These are phyloP conservation scores for Eucalyptus sp. DNA, from an alignment of 345 rosid genomes.

Conservation along the genomic window DNA sequence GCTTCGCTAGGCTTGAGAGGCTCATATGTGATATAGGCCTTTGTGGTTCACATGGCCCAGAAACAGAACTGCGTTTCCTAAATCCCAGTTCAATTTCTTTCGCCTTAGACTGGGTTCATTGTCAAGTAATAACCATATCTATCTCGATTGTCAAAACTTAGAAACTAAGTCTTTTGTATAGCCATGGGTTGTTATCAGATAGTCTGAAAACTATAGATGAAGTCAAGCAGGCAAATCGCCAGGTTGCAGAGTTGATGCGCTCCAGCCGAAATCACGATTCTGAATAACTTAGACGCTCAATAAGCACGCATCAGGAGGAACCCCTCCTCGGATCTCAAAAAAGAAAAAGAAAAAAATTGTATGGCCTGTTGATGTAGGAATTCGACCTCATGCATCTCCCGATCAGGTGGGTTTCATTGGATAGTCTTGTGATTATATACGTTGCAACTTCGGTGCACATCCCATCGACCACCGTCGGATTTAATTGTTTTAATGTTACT, in stretches of 20 bases:
- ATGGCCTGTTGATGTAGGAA: background rate
- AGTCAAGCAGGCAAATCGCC: background rate
- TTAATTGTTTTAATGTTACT: background rate
- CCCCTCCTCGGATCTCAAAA: background rate
- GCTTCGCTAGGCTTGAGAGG: background rate
- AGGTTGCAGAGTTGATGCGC: rapidly evolving
- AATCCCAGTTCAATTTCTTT: background rate
- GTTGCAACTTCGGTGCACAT: background rate
- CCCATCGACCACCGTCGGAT: background rate
- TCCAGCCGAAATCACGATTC: background rate
- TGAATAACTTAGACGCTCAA: background rate
- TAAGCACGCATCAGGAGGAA: background rate
- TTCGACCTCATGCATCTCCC: background rate
- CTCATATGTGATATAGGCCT: background rate
- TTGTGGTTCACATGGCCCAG: background rate
- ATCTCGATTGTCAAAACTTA: background rate
- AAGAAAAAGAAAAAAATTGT: no score
- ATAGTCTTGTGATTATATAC: background rate
- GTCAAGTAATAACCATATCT: background rate
- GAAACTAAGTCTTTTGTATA: background rate
- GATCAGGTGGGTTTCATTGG: background rate
- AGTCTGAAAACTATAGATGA: background rate
- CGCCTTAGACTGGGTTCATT: background rate
- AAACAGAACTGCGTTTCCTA: background rate
- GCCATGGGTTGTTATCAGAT: background rate